Evolutionary conservation across 2,329 filamentous ascomycete genomes (phyloP).

Genomic region (Epichloe sylvatica): DNA sequence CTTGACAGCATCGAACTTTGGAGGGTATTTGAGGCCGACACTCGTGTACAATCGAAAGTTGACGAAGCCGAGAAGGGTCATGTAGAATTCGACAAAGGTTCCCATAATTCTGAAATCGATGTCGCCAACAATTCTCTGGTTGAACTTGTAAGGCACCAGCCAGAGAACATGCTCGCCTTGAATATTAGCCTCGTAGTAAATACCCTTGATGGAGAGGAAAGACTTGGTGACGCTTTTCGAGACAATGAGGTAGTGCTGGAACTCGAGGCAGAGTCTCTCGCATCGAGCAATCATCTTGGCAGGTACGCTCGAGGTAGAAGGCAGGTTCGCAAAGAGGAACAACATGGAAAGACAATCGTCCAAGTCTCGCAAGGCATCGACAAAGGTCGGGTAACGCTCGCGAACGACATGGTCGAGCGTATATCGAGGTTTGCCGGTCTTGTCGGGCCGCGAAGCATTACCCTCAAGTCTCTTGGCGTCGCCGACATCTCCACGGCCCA

Average conservation of each 20-base stretch:
- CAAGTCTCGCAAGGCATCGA: slow-evolving; percentile 83
- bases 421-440: slow-evolving; percentile 78
- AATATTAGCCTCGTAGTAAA: slow-evolving; percentile 97
- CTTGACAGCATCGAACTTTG: slow-evolving; percentile 76
- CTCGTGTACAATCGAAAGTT: slow-evolving; percentile 92
- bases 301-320: slow-evolving; percentile 76
- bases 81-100: slow-evolving; percentile 98
- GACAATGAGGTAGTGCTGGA: slow-evolving; percentile 92
- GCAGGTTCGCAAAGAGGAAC: slow-evolving; percentile 93
- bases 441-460: slow-evolving; percentile 78
- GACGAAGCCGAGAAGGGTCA: slow-evolving; percentile 85
- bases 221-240: slow-evolving; percentile 88
- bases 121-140: slow-evolving; percentile 83
- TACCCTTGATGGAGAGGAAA: slow-evolving; percentile 96
- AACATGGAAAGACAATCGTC: slow-evolving; percentile 96
- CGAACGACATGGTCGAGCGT: slow-evolving; percentile 94
- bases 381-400: slow-evolving; percentile 94
- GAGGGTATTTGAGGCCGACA: slow-evolving; percentile 84
- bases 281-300: slow-evolving; percentile 92
- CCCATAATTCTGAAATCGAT: slow-evolving; percentile 99
- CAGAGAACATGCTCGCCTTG: slow-evolving; percentile 94
- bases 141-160: slow-evolving; percentile 96
- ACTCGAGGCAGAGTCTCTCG: slow-evolving; percentile 85
- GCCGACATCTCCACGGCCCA: slow-evolving; percentile 79
- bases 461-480: slow-evolving; percentile 77